Evolutionary conservation across 2,329 filamentous ascomycete species (phyloP).

Genomic region (Phialophora macrospora): DNA sequence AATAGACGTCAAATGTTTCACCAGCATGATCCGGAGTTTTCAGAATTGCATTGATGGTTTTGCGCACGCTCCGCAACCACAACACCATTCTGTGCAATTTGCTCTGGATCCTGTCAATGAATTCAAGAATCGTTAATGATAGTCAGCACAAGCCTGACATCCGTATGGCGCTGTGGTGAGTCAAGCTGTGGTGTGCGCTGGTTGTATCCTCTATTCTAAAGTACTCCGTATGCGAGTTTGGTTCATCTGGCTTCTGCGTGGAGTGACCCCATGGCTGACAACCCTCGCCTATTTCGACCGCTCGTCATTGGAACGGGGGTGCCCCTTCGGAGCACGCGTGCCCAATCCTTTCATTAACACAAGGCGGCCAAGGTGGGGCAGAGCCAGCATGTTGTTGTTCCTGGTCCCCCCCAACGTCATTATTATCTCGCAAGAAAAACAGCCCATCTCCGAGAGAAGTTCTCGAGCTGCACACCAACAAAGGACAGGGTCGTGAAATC

Average conservation of each 20-base stretch:
- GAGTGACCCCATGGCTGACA: background rate
- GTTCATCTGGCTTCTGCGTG: too few relatives aligned
- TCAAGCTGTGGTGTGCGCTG: background rate
- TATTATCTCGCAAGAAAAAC: background rate
- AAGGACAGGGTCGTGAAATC: background rate
- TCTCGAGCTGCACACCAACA: background rate
- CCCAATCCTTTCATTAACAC: background rate
- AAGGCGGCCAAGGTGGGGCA: background rate
- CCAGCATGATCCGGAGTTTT: background rate
- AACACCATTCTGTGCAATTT: background rate
- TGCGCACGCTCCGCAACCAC: background rate
- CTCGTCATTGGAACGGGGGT: background rate
- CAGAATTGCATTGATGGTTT: background rate
- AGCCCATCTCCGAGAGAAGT: background rate
- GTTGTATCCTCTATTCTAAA: background rate
- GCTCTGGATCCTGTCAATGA: background rate
- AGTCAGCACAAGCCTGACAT: background rate
- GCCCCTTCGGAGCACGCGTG: background rate
- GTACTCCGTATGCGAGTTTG: background rate
- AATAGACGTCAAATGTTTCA: background rate
- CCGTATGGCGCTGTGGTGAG: background rate
- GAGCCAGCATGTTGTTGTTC: conserved; percentile 5
- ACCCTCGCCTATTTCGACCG: background rate
- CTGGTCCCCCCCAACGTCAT: conserved; percentile 12
- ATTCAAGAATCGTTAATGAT: background rate